These are phyloP conservation scores for Fomitiporia mediterranea DNA, from an alignment of 1,284 basidiomycete genomes.

Conservation along the genomic window DNA sequence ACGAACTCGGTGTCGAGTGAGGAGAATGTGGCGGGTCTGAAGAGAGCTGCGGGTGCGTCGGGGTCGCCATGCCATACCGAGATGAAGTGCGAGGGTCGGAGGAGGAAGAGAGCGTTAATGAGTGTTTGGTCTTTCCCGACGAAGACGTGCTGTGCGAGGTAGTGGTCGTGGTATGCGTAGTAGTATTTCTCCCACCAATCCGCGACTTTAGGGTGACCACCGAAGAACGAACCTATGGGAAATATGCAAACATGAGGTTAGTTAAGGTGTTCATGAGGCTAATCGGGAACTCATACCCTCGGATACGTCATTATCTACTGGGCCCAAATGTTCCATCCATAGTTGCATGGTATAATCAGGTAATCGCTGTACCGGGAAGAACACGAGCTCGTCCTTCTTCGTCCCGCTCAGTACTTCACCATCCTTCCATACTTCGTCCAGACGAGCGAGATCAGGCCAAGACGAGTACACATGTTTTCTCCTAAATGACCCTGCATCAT, in stretches of 20 bases:
- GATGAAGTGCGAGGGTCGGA: slow-evolving; percentile 42
- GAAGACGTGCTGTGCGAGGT: slow-evolving; percentile 39
- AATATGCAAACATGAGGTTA: not conserved
- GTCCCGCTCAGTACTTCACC: slow-evolving; percentile 28
- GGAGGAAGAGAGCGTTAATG: slow-evolving; percentile 43
- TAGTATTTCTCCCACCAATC: slow-evolving; percentile 40
- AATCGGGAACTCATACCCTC: slow-evolving; percentile 35
- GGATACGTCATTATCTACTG: slow-evolving; percentile 44
- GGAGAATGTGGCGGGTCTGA: slow-evolving; percentile 10
- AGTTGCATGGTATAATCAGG: slow-evolving; percentile 30
- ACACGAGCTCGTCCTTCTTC: slow-evolving; percentile 37
- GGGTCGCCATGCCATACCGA: slow-evolving; percentile 31
- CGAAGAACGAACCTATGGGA: slow-evolving; percentile 48
- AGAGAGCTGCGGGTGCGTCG: slow-evolving; percentile 17
- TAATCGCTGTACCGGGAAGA: slow-evolving; percentile 38
- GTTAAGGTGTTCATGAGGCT: not conserved
- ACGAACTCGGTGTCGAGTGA: slow-evolving; percentile 25
- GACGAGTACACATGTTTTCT: slow-evolving; percentile 33
- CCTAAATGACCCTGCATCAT: slow-evolving; percentile 47
- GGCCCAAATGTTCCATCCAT: slow-evolving; percentile 44
- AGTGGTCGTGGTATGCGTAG: slow-evolving; percentile 47
- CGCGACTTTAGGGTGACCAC: slow-evolving; percentile 39
- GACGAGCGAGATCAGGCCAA: slow-evolving; percentile 42
- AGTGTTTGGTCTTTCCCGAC: slow-evolving; percentile 52
- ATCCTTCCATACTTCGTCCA: slow-evolving; percentile 38